Evolutionary conservation across 78 protist genomes (phyloP).

Genomic region (Chrysochromulina parva): DNA sequence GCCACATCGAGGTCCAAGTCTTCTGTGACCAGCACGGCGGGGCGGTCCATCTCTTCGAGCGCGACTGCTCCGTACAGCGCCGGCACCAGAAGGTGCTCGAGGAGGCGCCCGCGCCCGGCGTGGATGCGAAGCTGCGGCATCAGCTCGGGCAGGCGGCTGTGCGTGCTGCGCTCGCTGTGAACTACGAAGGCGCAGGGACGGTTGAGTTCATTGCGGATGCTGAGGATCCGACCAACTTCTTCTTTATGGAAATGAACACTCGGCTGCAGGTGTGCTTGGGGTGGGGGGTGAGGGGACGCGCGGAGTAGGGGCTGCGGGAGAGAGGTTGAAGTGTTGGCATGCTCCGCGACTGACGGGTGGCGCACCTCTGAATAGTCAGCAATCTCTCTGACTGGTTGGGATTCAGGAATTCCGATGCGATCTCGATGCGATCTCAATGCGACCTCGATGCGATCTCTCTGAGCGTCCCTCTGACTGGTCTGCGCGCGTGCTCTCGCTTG

Average conservation of each 20-base stretch:
- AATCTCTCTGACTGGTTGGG: not conserved
- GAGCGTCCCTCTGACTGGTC: no score
- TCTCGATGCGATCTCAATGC: no score
- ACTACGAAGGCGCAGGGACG: constrained; percentile 87
- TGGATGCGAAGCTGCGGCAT: constrained; percentile 71
- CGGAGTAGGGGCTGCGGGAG: not conserved
- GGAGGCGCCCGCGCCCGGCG: constrained; percentile 57
- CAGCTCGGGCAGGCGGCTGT: constrained; percentile 87
- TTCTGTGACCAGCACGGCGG: constrained; percentile 81
- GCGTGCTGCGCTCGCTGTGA: constrained; percentile 77
- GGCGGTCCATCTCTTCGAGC: constrained; percentile 73
- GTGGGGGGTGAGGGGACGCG: no score
- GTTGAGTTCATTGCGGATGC: constrained; percentile 94
- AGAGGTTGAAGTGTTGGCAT: not conserved
- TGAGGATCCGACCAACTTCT: constrained; percentile 38
- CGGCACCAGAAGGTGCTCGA: constrained; percentile 88
- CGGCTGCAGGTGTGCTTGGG: constrained; percentile 77
- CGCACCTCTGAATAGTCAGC: not conserved
- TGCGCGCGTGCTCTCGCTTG: not conserved
- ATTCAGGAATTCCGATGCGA: no score
- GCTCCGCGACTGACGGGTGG: not conserved
- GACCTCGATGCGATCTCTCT: no score
- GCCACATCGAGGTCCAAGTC: constrained; percentile 97
- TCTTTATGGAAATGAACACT: constrained; percentile 98
- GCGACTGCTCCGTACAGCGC: constrained; percentile 95